Percentiles rank a stretch among this genome's conserved stretches.
Evolutionary conservation across 2,329 filamentous ascomycete genomes (phyloP).

Genomic region (Myriosclerotinia duriaeana): DNA sequence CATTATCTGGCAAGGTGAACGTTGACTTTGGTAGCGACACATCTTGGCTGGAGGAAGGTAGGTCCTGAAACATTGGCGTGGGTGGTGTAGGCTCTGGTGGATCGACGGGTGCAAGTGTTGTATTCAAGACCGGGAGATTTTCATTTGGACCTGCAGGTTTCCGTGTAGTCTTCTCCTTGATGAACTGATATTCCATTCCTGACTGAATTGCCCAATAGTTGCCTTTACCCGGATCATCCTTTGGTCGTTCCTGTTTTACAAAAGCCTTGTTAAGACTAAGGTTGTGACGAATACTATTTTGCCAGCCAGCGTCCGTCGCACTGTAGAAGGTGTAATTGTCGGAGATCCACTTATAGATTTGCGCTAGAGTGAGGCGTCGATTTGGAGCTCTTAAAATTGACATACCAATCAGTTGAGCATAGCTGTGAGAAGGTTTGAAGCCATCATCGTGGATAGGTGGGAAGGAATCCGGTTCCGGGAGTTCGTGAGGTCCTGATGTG

Average conservation of each 20-base stretch:
- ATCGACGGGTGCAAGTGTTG: slow-evolving; percentile 30
- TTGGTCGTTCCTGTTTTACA: slow-evolving; percentile 90
- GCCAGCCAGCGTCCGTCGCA: slow-evolving; percentile 84
- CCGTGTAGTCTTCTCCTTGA: slow-evolving; percentile 77
- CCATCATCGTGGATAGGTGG: slow-evolving; percentile 81
- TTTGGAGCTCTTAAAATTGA: slow-evolving; percentile 85
- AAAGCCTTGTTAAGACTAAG: slow-evolving; percentile 96
- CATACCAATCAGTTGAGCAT: slow-evolving; percentile 94
- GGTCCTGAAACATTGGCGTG: slow-evolving; percentile 33
- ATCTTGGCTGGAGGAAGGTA: slow-evolving; percentile 34
- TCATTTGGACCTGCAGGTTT: slow-evolving; percentile 57
- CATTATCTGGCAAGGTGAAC: slow-evolving; percentile 31
- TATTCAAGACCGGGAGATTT: slow-evolving; percentile 44
- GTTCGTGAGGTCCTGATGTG: slow-evolving; percentile 38
- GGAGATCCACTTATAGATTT: slow-evolving; percentile 99
- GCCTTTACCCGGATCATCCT: slow-evolving; percentile 95
- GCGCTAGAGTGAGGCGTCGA: slow-evolving; percentile 80
- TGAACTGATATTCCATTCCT: slow-evolving; percentile 85
- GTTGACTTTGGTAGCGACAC: slow-evolving; percentile 31
- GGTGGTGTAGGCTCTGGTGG: slow-evolving; percentile 32
- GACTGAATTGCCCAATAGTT: slow-evolving; percentile 94
- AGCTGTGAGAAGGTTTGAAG: slow-evolving; percentile 85
- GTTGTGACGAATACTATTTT: slow-evolving; percentile 98
- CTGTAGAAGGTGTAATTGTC: slow-evolving; percentile 89
- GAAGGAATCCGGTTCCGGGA: slow-evolving; percentile 57